Conservation (phyloP, 345 rosid species). For the Populus nigra region DNA sequence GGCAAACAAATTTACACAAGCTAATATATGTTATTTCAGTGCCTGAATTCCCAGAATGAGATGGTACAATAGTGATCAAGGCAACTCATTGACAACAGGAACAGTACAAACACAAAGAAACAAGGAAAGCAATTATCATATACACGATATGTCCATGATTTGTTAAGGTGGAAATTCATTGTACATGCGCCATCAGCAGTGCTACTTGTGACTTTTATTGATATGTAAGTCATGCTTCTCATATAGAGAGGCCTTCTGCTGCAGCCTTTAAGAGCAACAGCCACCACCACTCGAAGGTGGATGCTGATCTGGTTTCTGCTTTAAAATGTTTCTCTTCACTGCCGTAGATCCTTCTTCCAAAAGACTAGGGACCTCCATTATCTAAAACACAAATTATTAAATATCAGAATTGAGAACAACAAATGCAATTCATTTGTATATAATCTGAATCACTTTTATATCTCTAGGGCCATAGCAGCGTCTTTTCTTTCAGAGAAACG, state of each 20-base stretch:
- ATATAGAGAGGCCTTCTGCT: background rate
- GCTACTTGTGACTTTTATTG: background rate
- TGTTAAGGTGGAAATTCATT: background rate
- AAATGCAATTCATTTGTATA: background rate
- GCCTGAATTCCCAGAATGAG: conserved; percentile 1
- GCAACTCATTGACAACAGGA: conserved; percentile 3
- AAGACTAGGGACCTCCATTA: conserved; percentile 93
- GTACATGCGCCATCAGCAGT: conserved; percentile 7
- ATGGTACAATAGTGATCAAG: conserved; percentile 4
- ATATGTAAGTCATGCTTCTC: background rate
- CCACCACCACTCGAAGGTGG: conserved; percentile 25
- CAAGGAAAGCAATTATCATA: conserved; percentile 16
- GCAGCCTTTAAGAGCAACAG: conserved; percentile 48
- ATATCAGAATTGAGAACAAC: conserved; percentile 1
- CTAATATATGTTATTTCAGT: conserved; percentile 16
- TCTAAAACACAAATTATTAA: conserved; percentile 36
- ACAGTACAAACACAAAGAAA: background rate
- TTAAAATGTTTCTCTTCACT: conserved; percentile 66
- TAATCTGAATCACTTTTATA: background rate
- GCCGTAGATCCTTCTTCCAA: conserved; percentile 80
- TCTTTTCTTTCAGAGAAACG: background rate
- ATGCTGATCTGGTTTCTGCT: conserved; percentile 62
- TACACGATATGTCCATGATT: conserved; percentile 17
- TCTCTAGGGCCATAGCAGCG: background rate
- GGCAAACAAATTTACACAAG: conserved; percentile 19